These are phyloP conservation scores for Geosmithia flava DNA, from an alignment of 2,329 filamentous ascomycete genomes.

Conservation along the genomic window DNA sequence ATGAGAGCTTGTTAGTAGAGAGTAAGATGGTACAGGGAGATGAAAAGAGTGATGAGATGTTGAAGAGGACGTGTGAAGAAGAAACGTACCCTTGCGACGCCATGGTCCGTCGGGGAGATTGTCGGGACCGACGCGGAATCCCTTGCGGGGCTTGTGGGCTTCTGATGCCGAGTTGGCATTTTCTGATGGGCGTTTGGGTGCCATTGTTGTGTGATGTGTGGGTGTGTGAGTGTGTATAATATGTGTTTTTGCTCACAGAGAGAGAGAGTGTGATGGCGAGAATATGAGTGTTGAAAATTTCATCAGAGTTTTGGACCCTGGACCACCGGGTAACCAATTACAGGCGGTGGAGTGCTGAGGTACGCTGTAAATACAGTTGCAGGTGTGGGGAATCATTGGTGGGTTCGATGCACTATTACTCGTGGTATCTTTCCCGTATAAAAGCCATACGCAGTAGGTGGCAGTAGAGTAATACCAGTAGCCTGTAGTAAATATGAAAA, in stretches of 20 bases:
- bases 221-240: too few relatives aligned
- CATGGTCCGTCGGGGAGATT: slow-evolving; percentile 87
- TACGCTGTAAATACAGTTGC: too few relatives aligned
- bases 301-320: not conserved
- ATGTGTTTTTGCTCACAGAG: not conserved
- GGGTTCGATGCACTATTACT: too few relatives aligned
- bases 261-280: not conserved
- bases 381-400: too few relatives aligned
- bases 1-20: not conserved
- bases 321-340: not conserved
- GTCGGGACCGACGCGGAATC: slow-evolving; percentile 77
- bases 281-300: not conserved
- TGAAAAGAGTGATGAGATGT: not conserved
- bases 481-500: too few relatives aligned
- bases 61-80: not conserved
- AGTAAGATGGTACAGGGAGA: too few relatives aligned
- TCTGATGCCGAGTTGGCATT: slow-evolving; percentile 18
- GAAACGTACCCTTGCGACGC: slow-evolving; percentile 54
- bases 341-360: too few relatives aligned
- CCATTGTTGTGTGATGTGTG: slow-evolving; percentile 28
- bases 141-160: slow-evolving; percentile 47
- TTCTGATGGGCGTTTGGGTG: slow-evolving; percentile 41
- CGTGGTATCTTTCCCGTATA: too few relatives aligned
- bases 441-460: too few relatives aligned
- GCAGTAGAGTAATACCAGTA: too few relatives aligned